Conservation (phyloP, 352 stramenopile genomes). For the Phytophthora pini region DNA sequence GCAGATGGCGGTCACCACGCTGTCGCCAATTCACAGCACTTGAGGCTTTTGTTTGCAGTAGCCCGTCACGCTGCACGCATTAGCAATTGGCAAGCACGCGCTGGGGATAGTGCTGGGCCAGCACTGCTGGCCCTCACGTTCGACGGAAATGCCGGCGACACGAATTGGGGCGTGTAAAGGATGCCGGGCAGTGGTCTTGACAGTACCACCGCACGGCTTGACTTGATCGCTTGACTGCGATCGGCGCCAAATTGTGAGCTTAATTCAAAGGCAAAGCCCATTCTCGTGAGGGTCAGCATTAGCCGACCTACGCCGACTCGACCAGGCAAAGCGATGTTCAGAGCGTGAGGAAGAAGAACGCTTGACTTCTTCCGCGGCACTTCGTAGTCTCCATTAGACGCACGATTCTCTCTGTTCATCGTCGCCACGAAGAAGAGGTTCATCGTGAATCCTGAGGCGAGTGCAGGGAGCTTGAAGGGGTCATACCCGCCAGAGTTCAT, state of each 20-base stretch:
- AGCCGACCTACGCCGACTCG: no score
- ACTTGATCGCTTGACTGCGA: not conserved
- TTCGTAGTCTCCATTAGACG: not conserved
- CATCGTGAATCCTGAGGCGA: constrained; percentile 1
- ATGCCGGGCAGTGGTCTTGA: constrained; percentile 1
- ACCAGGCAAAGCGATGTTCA: not conserved
- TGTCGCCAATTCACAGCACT: constrained; percentile 11
- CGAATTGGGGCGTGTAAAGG: constrained; percentile 5
- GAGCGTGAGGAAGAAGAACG: not conserved
- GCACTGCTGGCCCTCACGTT: not conserved
- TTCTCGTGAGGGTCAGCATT: not conserved
- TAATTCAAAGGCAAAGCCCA: not conserved
- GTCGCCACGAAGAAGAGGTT: not conserved
- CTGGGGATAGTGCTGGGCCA: not conserved
- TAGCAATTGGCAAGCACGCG: not conserved
- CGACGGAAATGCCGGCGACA: not conserved
- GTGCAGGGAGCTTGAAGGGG: not conserved
- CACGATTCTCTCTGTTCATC: no score
- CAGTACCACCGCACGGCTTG: constrained; percentile 3
- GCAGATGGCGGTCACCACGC: constrained; percentile 9
- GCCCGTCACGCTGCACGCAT: not conserved
- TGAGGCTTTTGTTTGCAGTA: not conserved
- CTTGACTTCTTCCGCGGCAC: constrained; percentile 1
- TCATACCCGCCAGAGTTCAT: not conserved
- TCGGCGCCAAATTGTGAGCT: not conserved